Evolutionary conservation across 1,284 basidiomycete genomes (phyloP).

Genomic region (Hemileia vastatrix): DNA sequence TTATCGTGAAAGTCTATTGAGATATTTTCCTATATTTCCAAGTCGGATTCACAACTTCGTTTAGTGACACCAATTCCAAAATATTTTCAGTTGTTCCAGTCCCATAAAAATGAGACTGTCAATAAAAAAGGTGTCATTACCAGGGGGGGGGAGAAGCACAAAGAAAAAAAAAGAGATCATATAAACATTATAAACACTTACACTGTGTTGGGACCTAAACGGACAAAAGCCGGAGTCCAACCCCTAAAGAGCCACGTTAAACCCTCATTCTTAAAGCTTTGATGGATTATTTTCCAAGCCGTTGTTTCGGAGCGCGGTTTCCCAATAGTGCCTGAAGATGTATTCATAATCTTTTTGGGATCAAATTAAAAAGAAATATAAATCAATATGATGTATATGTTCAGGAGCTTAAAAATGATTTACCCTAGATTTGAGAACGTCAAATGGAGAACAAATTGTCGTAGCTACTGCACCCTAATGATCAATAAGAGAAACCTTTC

Average conservation of each 20-base stretch:
- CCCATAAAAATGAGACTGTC: constrained; percentile 17
- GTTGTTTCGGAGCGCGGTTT: too few relatives aligned
- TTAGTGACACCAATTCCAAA: too few relatives aligned
- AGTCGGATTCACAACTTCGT: too few relatives aligned
- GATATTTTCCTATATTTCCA: too few relatives aligned
- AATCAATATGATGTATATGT: constrained; percentile 74
- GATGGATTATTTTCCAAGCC: constrained; percentile 59
- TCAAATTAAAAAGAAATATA: background rate
- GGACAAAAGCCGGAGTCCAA: constrained; percentile 40
- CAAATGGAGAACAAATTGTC: constrained; percentile 79
- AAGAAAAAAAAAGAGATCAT: background rate
- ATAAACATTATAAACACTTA: background rate
- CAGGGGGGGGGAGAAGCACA: background rate
- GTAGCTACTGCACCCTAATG: constrained; percentile 12
- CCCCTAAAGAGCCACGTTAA: constrained; percentile 87
- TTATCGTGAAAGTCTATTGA: too few relatives aligned
- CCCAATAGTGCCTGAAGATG: constrained; percentile 38
- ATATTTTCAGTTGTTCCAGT: constrained; percentile 19
- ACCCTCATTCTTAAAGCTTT: constrained; percentile 67
- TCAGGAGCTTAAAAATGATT: background rate
- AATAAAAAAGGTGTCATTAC: too few relatives aligned
- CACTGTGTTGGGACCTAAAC: constrained; percentile 33
- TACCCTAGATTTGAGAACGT: constrained; percentile 65
- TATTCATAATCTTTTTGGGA: constrained; percentile 15
- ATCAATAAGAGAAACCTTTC: constrained; percentile 1